Evolutionary conservation across 768 basidiomycete species (phyloP), one percentile per base, ranked within the genome.

Genomic region (Multifurca ochricompacta): DNA sequence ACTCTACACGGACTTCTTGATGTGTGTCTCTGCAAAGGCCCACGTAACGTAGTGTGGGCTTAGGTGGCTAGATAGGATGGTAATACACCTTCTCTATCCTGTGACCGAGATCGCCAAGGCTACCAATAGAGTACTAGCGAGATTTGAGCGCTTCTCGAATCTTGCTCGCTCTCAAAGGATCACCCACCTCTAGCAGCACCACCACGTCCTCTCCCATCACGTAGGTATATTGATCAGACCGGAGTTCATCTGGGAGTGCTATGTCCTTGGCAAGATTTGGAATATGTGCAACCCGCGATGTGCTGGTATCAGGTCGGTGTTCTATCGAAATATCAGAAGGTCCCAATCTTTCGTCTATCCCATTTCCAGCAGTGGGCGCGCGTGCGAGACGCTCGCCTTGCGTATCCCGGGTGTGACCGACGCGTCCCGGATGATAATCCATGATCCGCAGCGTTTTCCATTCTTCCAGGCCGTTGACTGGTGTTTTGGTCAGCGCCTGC

Each of bases 171-270:
- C n/a, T n/a, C n/a, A n/a, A n/a, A n/a, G n/a, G n/a, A n/a, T n/a
- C n/a, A 32, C 52, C 28, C 36, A 53, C 52, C 52, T 53, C 30
- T 11, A 47, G 25, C 3, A 46, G 19, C 21, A 47, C 30, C 6
- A 53, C 52, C 14, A 46, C 52, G 37, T 53, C 52, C 43, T 53
- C 52, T 1, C 52, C 36, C 16, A 53, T 27, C 19, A 46, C 16
- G 52, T 30, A 47, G 44, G 40, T 6, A n/a, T 18, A 13, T 10
- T n/a, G n/a, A n/a, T 21, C 44, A 5, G 35, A 16, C 14, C 5
- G 6, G 14, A 53, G 27, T 31, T 16, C 28, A 9, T 46, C 19
- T 7, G 51, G 43, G 3, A 53, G 35, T 1, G 35, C 19, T 32
- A 53, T 45, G 5, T 39, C 44, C 44, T 46, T 53, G 28, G 25